Conservation (phyloP, 1,139 yeast genomes). For the Hansenula lynferdii region DNA sequence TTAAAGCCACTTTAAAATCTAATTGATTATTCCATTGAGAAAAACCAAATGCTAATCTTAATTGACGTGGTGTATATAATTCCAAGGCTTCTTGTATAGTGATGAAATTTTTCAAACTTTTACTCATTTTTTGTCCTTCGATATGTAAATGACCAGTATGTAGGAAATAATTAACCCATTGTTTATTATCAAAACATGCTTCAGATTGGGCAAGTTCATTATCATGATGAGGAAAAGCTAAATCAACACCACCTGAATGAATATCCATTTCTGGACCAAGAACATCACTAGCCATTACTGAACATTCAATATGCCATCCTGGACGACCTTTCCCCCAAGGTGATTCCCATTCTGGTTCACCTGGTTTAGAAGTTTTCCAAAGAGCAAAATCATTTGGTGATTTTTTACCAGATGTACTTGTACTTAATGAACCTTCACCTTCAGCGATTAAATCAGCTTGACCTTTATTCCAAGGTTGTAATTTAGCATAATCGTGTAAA, state of each 20-base stretch:
- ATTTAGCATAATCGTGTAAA: conserved; percentile 83
- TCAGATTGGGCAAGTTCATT: conserved; percentile 97
- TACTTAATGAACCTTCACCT: conserved; percentile 87
- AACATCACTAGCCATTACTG: conserved; percentile 95
- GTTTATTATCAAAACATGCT: conserved; percentile 82
- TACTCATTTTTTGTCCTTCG: conserved; percentile 98
- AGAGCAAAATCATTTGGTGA: conserved; percentile 87
- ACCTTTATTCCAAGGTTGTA: conserved; percentile 98
- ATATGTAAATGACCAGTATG: conserved; percentile 98
- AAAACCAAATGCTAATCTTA: conserved; percentile 84
- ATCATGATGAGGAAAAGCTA: conserved; percentile 98
- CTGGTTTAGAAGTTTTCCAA: conserved; percentile 96
- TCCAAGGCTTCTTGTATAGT: conserved; percentile 88
- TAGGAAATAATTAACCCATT: conserved; percentile 95
- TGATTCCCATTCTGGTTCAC: conserved; percentile 95
- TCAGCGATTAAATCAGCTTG: conserved; percentile 81
- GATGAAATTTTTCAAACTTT: conserved; percentile 89
- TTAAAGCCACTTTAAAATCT: conserved; percentile 81
- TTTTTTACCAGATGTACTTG: conserved; percentile 55
- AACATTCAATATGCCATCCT: conserved; percentile 99
- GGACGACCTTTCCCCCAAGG: conserved; percentile 99
- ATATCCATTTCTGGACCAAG: conserved; percentile 84
- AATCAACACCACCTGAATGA: conserved; percentile 95
- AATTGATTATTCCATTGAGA: conserved; percentile 91
- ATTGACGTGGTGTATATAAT: conserved; percentile 68